Conservation (phyloP, 2,329 filamentous ascomycete species). For the Lithohypha guttulata region DNA sequence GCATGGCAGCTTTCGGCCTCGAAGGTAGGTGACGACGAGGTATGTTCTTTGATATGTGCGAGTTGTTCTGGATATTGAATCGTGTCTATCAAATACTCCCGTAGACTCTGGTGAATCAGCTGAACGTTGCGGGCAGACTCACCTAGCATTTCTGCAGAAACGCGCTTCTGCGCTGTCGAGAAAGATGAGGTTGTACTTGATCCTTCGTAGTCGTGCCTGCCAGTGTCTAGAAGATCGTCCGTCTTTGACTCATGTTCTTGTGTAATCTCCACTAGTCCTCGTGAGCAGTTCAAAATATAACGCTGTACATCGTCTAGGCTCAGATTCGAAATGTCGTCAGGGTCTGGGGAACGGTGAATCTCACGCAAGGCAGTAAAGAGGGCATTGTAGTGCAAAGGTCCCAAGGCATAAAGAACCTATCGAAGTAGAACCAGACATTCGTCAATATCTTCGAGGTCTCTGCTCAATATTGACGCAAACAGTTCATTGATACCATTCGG, state of each 20-base stretch:
- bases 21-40: too few species aligned
- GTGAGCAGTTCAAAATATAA: slow-evolving; percentile 36
- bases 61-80: too few species aligned
- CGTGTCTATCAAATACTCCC: slow-evolving; percentile 32
- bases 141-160: too few species aligned
- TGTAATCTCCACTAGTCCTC: slow-evolving; percentile 34
- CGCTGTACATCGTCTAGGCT: slow-evolving; percentile 21
- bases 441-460: slow-evolving; percentile 35
- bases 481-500: slow-evolving; percentile 35
- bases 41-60: too few species aligned
- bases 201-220: too few species aligned
- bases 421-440: slow-evolving; percentile 22
- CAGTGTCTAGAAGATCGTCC: too few species aligned
- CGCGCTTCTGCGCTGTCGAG: too few species aligned
- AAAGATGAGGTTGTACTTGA: too few species aligned
- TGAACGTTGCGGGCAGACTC: slow-evolving; percentile 33
- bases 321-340: neutral
- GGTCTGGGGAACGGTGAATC: neutral
- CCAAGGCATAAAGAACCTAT: slow-evolving; percentile 43
- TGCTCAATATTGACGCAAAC: slow-evolving; percentile 41
- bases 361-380: slow-evolving; percentile 37
- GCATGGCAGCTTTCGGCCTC: too few species aligned
- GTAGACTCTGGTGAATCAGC: slow-evolving; percentile 34
- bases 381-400: slow-evolving; percentile 35
- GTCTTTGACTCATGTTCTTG: too few species aligned